Conservation (phyloP, 495 filamentous ascomycete species). For the Neurospora sp. region DNA sequence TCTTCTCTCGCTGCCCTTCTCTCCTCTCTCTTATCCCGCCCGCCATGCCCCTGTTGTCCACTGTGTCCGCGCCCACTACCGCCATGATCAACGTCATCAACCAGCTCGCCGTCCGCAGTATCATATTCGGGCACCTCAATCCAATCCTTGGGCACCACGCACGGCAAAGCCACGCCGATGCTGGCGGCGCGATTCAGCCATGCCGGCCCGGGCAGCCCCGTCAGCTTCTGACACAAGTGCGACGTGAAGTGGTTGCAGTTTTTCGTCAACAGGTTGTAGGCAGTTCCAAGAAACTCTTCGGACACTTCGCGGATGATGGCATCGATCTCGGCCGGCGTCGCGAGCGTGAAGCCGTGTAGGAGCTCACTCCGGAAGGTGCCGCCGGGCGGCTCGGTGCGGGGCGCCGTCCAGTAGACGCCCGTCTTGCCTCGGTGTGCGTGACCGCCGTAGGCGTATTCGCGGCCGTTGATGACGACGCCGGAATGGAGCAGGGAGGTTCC, state of each 20-base stretch:
- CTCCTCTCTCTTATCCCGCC: not conserved
- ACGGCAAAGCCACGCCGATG: conserved; percentile 66
- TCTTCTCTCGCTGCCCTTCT: not conserved
- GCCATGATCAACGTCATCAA: conserved; percentile 43
- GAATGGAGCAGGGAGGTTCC: conserved; percentile 67
- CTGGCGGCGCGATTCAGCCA: conserved; percentile 74
- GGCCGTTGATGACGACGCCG: conserved; percentile 64
- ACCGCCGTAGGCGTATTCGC: conserved; percentile 77
- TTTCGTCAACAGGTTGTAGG: conserved; percentile 65
- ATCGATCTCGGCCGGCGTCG: conserved; percentile 53
- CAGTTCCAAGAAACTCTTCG: conserved; percentile 55
- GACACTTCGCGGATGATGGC: conserved; percentile 53
- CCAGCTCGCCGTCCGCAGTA: conserved; percentile 55
- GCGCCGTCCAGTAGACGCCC: conserved; percentile 71
- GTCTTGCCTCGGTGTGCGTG: conserved; percentile 56
- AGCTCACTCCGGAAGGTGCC: conserved; percentile 60
- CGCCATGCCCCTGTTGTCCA: not conserved
- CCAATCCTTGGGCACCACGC: conserved; percentile 72
- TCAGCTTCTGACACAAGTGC: conserved; percentile 56
- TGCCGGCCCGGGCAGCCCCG: conserved; percentile 48
- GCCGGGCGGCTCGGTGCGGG: conserved; percentile 56
- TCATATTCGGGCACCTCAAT: conserved; percentile 65
- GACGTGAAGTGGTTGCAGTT: conserved; percentile 82
- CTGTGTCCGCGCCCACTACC: not conserved
- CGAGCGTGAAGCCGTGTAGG: conserved; percentile 62